Percentiles rank a stretch among this genome's conserved stretches.
phyloP scores from a whole-genome alignment of 1,284 basidiomycete genomes.

The Ustilago sp. region DNA sequence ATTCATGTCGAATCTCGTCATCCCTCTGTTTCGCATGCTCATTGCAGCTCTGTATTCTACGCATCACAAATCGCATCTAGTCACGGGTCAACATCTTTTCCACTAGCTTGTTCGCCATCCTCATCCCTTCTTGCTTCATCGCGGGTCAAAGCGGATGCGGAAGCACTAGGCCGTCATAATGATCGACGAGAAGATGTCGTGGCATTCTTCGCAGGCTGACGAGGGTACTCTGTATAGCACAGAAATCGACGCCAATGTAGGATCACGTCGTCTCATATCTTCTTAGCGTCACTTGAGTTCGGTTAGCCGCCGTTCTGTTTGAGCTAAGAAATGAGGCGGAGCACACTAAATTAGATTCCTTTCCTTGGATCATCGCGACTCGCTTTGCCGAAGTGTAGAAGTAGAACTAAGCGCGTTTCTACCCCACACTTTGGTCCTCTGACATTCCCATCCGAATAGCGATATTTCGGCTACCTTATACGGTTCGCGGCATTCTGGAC shows the following conservation, averaged over 20 bases:
- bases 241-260: constrained; percentile 1
- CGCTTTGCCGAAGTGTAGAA: constrained; percentile 1
- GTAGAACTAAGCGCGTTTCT: background rate
- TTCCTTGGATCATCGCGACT: background rate
- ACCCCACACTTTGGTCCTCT: constrained; percentile 1
- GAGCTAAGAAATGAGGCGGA: background rate
- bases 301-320: background rate
- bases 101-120: background rate
- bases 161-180: background rate
- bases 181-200: background rate
- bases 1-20: background rate
- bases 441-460: background rate
- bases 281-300: background rate
- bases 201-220: background rate
- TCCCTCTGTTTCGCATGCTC: background rate
- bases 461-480: background rate
- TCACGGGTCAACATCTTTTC: background rate
- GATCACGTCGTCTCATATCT: background rate
- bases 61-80: background rate
- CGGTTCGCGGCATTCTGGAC: background rate
- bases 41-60: background rate
- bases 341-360: constrained; percentile 5
- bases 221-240: background rate
- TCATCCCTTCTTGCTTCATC: background rate
- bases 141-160: background rate